Evolutionary conservation across 371 early-diverging fungal species (phyloP).

Genomic region (Syncephalastrum sp.): DNA sequence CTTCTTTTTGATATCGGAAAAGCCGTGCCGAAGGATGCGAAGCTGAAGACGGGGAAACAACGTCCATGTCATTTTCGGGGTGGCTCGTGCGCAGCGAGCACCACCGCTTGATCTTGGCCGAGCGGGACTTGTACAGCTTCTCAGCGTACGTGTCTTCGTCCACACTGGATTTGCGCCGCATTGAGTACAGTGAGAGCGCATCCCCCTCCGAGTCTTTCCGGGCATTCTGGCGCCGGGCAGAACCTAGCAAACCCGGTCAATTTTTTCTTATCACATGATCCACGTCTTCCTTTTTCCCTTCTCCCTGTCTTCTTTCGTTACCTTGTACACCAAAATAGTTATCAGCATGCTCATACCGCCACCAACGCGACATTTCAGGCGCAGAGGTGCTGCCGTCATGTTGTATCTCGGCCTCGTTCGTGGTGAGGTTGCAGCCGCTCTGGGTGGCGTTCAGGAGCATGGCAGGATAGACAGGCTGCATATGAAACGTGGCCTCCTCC

Average conservation of each 20-base stretch:
- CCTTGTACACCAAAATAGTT: slow-evolving; percentile 5
- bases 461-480: slow-evolving; percentile 24
- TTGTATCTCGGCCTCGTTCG: not conserved
- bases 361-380: slow-evolving; percentile 14
- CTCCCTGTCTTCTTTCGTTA: not conserved
- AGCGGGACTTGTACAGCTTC: slow-evolving; percentile 40
- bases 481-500: slow-evolving; percentile 1
- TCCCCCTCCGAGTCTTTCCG: too few relatives aligned
- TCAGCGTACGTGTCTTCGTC: slow-evolving; percentile 29
- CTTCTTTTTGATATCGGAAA: slow-evolving; percentile 13
- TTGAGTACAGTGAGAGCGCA: too few relatives aligned
- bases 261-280: too few relatives aligned
- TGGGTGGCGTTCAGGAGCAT: slow-evolving; percentile 16
- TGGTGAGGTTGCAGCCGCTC: slow-evolving; percentile 1
- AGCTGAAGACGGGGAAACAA: slow-evolving; percentile 8
- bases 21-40: slow-evolving; percentile 14
- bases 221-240: too few relatives aligned
- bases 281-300: not conserved
- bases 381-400: slow-evolving; percentile 13
- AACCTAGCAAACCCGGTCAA: too few relatives aligned
- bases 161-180: not conserved
- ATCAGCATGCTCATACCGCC: slow-evolving; percentile 7
- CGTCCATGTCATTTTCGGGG: slow-evolving; percentile 1
- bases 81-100: slow-evolving; percentile 16
- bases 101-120: slow-evolving; percentile 46